A percentile compares a stretch with the other conserved stretches of the same genome.
phyloP scores from a whole-genome alignment of 768 basidiomycete genomes.

The Leccinum disarticulatum region DNA sequence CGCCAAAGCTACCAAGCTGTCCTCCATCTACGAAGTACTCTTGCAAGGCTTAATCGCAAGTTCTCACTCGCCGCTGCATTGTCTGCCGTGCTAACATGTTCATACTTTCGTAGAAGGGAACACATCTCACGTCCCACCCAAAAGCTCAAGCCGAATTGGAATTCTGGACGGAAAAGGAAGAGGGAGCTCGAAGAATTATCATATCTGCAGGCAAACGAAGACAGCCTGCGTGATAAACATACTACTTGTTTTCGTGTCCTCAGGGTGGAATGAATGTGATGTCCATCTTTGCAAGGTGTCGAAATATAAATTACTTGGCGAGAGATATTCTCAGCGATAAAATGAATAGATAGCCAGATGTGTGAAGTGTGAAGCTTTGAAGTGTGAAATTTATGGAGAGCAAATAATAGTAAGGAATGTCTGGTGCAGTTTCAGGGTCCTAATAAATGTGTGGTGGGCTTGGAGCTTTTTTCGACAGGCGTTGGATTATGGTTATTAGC shows the following conservation, averaged over 20 bases:
- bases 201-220: conserved; percentile 39
- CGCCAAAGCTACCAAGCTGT: conserved; percentile 65
- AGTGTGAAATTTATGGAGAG: conserved; percentile 1
- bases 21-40: conserved; percentile 71
- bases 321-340: conserved; percentile 14
- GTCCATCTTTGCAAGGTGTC: conserved; percentile 18
- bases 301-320: conserved; percentile 21
- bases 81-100: background rate
- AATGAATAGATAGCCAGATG: conserved; percentile 10
- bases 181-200: conserved; percentile 67
- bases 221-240: conserved; percentile 22
- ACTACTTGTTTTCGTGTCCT: conserved; percentile 12
- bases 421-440: conserved; percentile 13
- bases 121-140: conserved; percentile 72
- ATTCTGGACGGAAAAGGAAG: conserved; percentile 85
- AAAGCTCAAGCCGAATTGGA: conserved; percentile 84
- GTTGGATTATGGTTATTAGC: conserved; percentile 9
- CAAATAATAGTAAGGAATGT: conserved; percentile 10
- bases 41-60: conserved; percentile 76
- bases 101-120: conserved; percentile 49
- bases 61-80: conserved; percentile 18
- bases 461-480: conserved; percentile 13
- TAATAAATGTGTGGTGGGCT: conserved; percentile 12
- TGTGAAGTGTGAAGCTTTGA: too few relatives aligned
- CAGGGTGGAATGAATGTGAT: conserved; percentile 9